These are phyloP conservation scores for Pistacia integerrima DNA, from an alignment of 345 rosid genomes.

Conservation along the genomic window DNA sequence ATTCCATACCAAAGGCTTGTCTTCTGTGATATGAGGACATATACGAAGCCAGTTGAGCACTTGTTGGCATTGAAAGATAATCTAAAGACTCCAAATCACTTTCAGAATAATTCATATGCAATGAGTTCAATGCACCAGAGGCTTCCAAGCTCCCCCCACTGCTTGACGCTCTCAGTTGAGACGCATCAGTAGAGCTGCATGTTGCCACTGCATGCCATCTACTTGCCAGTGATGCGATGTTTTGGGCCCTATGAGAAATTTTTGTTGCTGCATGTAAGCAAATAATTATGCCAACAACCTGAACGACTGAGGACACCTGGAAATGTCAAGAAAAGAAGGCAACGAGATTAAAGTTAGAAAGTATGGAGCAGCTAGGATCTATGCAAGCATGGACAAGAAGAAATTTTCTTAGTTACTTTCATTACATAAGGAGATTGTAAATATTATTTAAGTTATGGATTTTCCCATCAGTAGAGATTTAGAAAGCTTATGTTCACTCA, in stretches of 20 bases:
- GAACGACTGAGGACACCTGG: slow-evolving; percentile 81
- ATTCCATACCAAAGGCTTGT: slow-evolving; percentile 79
- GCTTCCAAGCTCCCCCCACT: slow-evolving; percentile 52
- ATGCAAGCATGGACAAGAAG: background rate
- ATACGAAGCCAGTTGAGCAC: slow-evolving; percentile 58
- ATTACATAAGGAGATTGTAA: background rate
- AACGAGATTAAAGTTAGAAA: slow-evolving; percentile 5
- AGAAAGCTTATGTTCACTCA: background rate
- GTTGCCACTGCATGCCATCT: slow-evolving; percentile 92
- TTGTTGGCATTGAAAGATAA: slow-evolving; percentile 58
- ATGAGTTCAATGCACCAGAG: slow-evolving; percentile 31
- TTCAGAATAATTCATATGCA: slow-evolving; percentile 53
- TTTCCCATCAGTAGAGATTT: background rate
- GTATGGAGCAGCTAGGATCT: background rate
- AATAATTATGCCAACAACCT: slow-evolving; percentile 76
- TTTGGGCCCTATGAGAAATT: slow-evolving; percentile 89
- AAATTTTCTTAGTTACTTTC: background rate
- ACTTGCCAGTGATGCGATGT: slow-evolving; percentile 65
- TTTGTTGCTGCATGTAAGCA: slow-evolving; percentile 90
- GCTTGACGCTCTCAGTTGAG: slow-evolving; percentile 51
- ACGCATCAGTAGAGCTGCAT: slow-evolving; percentile 48
- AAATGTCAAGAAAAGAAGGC: slow-evolving; percentile 12
- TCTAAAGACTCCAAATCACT: slow-evolving; percentile 87
- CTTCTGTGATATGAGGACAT: slow-evolving; percentile 73
- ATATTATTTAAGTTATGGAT: background rate